Base-by-base conservation (phyloP, 2,329 filamentous ascomycete species). In the Coniosporium tulheliwenetii region DNA sequence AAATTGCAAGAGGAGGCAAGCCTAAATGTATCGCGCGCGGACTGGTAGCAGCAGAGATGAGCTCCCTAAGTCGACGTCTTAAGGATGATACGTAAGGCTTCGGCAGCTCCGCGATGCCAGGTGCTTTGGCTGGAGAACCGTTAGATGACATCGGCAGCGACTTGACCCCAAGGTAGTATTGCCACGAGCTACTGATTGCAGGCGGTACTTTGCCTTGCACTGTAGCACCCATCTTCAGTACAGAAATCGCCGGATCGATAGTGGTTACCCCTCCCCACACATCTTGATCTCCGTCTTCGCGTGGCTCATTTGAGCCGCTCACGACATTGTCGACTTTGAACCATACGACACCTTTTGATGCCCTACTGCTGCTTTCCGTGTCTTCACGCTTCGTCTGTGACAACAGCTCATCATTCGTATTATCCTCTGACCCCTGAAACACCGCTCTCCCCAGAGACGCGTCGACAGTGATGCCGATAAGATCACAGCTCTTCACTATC, bases 201-300 rank as follows among this genome's bases (percentile, higher is more conserved):
- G 82, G 77, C 0, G 89, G 89, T 5, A 94, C 70, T 39, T 80
- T 79, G 52, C 82, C 80, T 37, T 83, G 82, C 52, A 86, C 84
- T 31, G 87, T 86, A 54, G 93, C 86, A 43, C 87, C 83, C 70
- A 96, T 89, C 44, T 85, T 81, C 70, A 96, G 89, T 44, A 85
- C 81, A 3, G 93, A 93, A 43, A 79, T 82, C 5, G 80, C 75
- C 36, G 84, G 83, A 57, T 96, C 89, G 38, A 98, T 85, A 37
- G 81, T 81, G 2, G 82, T 85, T 33, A 89, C 78, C 1, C 83
- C 82, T 32, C 85, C 85, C 91, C 91, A 98, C 8, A 79, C 66
- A 40, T 83, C 79, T 38, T 79, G 2, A 10, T 74, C 73, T 30
- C 77, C 73, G n/a, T 72, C 68, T 7, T 73, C 52, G 53, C 67